A percentile compares a stretch with the other conserved stretches of the same genome.
Evolutionary conservation across 495 filamentous ascomycete species (phyloP).

Genomic region (Hyaloscypha bicolor): DNA sequence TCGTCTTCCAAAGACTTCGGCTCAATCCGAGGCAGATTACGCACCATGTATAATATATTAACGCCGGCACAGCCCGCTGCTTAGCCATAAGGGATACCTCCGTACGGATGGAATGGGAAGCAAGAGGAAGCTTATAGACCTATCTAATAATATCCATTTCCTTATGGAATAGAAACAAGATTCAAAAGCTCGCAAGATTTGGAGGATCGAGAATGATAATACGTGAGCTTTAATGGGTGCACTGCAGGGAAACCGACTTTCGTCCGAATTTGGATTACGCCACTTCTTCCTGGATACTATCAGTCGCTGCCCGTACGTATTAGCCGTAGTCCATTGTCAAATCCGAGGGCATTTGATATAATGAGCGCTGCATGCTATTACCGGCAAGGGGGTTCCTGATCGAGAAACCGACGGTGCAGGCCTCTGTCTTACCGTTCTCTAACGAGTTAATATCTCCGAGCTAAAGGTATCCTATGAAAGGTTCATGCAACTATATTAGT

Average conservation of each 20-base stretch:
- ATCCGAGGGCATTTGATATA: conserved; percentile 24
- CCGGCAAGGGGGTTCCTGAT: conserved; percentile 24
- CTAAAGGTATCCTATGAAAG: too few species aligned
- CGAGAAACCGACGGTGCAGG: conserved; percentile 20
- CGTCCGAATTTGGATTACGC: conserved; percentile 19
- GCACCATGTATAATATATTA: neutral
- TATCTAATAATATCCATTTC: conserved; percentile 21
- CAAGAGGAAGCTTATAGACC: conserved; percentile 25
- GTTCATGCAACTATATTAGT: too few species aligned
- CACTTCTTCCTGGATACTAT: conserved; percentile 20
- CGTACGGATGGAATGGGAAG: conserved; percentile 24
- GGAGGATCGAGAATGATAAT: too few species aligned
- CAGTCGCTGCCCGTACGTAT: conserved; percentile 21
- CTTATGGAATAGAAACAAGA: neutral
- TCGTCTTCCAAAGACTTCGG: conserved; percentile 23
- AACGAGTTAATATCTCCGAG: neutral
- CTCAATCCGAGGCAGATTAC: conserved; percentile 26
- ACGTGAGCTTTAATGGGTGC: too few species aligned
- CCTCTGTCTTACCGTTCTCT: neutral
- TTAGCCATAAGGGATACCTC: conserved; percentile 10
- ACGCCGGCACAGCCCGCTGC: too few species aligned
- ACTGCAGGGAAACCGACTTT: too few species aligned
- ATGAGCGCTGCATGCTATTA: conserved; percentile 25
- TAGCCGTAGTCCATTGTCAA: conserved; percentile 16
- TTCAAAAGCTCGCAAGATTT: too few species aligned